Base-by-base conservation (phyloP, 2,329 filamentous ascomycete genomes). In the Raffaelea albimanens region DNA sequence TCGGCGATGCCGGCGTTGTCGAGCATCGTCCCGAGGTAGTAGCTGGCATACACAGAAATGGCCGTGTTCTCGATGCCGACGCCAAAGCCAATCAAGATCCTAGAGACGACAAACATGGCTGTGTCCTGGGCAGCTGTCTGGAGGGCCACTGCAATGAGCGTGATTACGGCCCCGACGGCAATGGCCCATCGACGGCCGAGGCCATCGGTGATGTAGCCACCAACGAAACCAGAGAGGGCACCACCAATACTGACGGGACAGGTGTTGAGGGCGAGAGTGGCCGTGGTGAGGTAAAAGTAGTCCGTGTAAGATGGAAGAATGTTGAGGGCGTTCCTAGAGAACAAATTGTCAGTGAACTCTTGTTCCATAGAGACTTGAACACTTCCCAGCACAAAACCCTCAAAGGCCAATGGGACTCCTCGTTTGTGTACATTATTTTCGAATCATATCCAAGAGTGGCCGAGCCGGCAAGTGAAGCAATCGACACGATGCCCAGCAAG, bases 31-130 rank as follows among this genome's bases (percentile, higher is more conserved):
- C 48, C 46, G 20, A 51, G 43, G 13, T 44, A 52, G 4, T 40
- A 50, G 52, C 25, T 57, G 47, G 49, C 45, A 14, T 75, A 81
- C 2, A 79, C 76, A 1, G 77, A 76, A 1, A 75, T 70, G 50
- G 80, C 79, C 2, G 75, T 69, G 53, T 78, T 80, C 43, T 80
- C 56, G 39, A 80, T 73, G 14, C 76, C 77, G 44, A 80, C 76
- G 19, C 78, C 78, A 22, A 75, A 71, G 16, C 78, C 78, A 18
- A 82, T 69, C 19, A 82, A 62, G 49, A 78, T 68, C 48, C 78
- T 73, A 16, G 76, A 69, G 19, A 78, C 61, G 50, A 81, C 73
- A 53, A 79, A 82, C 76, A 80, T 81, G 9, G 73, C 80, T 18
- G 55, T 48, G 47, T 57, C 54, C 41, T 53, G 52, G 20, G 56